A percentile compares a stretch with the other conserved stretches of the same genome.
phyloP scores from a whole-genome alignment of 768 basidiomycete species.

The Gloeopeniophorella convolvens region DNA sequence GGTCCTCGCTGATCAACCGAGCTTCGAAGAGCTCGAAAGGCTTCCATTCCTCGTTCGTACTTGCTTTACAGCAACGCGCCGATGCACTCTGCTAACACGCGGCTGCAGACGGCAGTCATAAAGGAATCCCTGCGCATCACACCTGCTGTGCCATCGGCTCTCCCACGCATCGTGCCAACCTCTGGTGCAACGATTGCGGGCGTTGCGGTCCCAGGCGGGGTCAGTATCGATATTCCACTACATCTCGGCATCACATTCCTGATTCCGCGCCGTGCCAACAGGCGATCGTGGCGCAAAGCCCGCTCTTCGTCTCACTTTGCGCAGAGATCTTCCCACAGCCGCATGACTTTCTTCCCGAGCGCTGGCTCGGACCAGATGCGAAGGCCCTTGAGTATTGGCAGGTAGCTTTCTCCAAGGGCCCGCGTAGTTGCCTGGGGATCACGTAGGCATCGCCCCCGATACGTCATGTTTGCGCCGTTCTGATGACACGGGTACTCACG shows the following conservation, averaged over 20 bases:
- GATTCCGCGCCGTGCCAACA: not conserved
- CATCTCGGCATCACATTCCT: not conserved
- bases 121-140: conserved; percentile 11
- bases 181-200: conserved; percentile 9
- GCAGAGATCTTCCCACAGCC: conserved; percentile 17
- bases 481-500: not conserved
- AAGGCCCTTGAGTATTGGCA: conserved; percentile 14
- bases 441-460: conserved; percentile 13
- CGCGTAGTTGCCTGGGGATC: conserved; percentile 20
- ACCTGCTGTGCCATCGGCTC: not conserved
- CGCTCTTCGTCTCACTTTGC: conserved; percentile 11
- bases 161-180: conserved; percentile 10
- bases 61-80: not conserved
- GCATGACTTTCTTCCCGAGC: conserved; percentile 15
- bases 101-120: conserved; percentile 14
- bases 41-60: conserved; percentile 13
- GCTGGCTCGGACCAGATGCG: conserved; percentile 14
- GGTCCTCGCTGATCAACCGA: conserved; percentile 1
- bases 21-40: conserved; percentile 9
- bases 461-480: not conserved
- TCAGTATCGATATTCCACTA: no score
- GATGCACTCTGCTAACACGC: not conserved
- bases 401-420: conserved; percentile 20
- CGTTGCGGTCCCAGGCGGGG: conserved; percentile 8
- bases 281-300: conserved; percentile 13